phyloP scores from a whole-genome alignment of 331 rosid species.

The Phaseolus coccineus region DNA sequence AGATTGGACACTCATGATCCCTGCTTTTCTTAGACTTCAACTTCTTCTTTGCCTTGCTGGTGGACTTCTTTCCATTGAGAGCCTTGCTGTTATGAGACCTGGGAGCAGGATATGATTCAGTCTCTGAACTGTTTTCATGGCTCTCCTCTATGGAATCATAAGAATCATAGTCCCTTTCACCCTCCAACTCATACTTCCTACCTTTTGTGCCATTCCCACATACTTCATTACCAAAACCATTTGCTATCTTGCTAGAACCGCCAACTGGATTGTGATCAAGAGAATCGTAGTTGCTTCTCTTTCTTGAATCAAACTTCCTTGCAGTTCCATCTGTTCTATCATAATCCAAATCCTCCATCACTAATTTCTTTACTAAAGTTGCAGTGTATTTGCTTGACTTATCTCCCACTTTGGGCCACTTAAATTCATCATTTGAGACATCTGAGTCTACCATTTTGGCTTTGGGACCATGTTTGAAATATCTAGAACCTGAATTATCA shows the following conservation, averaged over 20 bases:
- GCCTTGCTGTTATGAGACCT: slow-evolving; percentile 40
- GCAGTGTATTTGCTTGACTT: slow-evolving; percentile 48
- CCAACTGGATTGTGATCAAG: slow-evolving; percentile 46
- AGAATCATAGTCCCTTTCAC: slow-evolving; percentile 48
- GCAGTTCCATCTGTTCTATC: neutral
- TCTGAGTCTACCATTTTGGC: slow-evolving; percentile 54
- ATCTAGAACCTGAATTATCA: slow-evolving; percentile 68
- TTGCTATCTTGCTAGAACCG: slow-evolving; percentile 38
- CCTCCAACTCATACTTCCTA: slow-evolving; percentile 49
- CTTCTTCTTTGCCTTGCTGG: slow-evolving; percentile 54
- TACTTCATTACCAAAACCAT: slow-evolving; percentile 42
- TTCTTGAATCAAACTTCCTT: slow-evolving; percentile 3
- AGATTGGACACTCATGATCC: slow-evolving; percentile 87
- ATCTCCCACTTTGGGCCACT: slow-evolving; percentile 47
- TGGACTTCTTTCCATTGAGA: slow-evolving; percentile 45
- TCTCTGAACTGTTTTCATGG: slow-evolving; percentile 71
- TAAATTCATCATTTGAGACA: slow-evolving; percentile 55
- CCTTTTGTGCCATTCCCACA: slow-evolving; percentile 31
- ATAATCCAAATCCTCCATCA: slow-evolving; percentile 3
- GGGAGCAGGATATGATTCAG: slow-evolving; percentile 50
- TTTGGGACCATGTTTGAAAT: slow-evolving; percentile 50
- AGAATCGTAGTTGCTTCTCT: slow-evolving; percentile 41
- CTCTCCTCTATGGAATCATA: slow-evolving; percentile 65
- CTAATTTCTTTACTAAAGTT: slow-evolving; percentile 40
- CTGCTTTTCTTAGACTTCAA: slow-evolving; percentile 65